Evolutionary conservation across 1,284 basidiomycete genomes (phyloP).

Genomic region (Cutaneotrichosporon dermatis): DNA sequence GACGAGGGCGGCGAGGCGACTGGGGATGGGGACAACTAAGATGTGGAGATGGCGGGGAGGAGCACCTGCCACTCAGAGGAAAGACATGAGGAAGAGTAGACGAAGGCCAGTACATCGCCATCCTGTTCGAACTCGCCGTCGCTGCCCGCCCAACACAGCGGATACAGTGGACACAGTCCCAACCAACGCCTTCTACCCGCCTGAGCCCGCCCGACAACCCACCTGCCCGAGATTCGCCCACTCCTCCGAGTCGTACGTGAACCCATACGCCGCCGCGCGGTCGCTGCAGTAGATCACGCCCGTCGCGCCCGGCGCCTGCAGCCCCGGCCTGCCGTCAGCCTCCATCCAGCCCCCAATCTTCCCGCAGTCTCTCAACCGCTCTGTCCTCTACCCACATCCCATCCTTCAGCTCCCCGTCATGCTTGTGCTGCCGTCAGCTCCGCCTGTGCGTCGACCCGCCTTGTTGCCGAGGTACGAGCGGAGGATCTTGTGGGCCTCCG

Average conservation of each 20-base stretch:
- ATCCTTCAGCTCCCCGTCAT: slow-evolving; percentile 12
- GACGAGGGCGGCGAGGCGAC: too few relatives aligned
- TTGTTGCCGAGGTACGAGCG: slow-evolving; percentile 30
- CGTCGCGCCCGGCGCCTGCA: slow-evolving; percentile 52
- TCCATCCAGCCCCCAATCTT: too few relatives aligned
- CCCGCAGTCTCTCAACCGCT: too few relatives aligned
- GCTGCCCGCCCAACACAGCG: too few relatives aligned
- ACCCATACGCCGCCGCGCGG: slow-evolving; percentile 66
- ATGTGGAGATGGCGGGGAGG: too few relatives aligned
- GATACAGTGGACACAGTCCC: too few relatives aligned
- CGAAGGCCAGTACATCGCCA: too few relatives aligned
- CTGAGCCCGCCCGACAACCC: not conserved
- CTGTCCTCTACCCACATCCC: slow-evolving; percentile 12
- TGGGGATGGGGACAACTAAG: too few relatives aligned
- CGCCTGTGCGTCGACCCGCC: slow-evolving; percentile 3
- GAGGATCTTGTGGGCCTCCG: slow-evolving; percentile 67
- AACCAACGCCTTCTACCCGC: too few relatives aligned
- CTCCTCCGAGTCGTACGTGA: slow-evolving; percentile 64
- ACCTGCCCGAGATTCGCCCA: slow-evolving; percentile 77
- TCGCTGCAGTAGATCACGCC: slow-evolving; percentile 76
- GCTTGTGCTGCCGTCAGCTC: slow-evolving; percentile 7
- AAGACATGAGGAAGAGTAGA: too few relatives aligned
- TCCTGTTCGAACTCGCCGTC: too few relatives aligned
- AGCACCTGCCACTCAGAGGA: too few relatives aligned
- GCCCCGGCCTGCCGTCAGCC: slow-evolving; percentile 39